A percentile compares a stretch with the other conserved stretches of the same genome.
Conservation (phyloP, 345 rosid species). For the Gossypium australe region DNA sequence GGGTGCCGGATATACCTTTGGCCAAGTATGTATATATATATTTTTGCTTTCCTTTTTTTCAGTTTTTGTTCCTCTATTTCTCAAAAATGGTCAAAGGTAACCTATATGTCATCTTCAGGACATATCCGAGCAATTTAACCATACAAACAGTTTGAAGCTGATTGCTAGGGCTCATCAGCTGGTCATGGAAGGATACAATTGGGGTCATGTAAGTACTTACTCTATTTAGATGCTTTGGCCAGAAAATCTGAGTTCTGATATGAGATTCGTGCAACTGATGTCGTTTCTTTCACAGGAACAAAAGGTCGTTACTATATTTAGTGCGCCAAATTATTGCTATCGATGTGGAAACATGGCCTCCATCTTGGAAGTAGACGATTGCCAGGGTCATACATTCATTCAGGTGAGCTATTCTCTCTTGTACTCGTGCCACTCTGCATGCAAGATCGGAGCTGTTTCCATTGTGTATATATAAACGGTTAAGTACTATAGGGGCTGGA, state of each 20-base stretch:
- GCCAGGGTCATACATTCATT: constrained; percentile 88
- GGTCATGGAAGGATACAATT: constrained; percentile 96
- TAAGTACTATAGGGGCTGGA: no score
- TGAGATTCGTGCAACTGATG: neutral
- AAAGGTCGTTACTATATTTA: constrained; percentile 93
- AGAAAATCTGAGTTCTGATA: neutral
- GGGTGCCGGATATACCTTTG: constrained; percentile 96
- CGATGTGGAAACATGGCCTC: constrained; percentile 99
- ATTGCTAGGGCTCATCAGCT: constrained; percentile 95
- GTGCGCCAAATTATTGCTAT: constrained; percentile 94
- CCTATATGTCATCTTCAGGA: constrained; percentile 42
- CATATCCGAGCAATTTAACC: constrained; percentile 95
- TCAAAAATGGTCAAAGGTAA: neutral
- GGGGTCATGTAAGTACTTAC: constrained; percentile 77
- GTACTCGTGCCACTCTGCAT: neutral
- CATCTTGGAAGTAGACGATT: constrained; percentile 87
- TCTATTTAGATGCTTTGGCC: constrained; percentile 1
- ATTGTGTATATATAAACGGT: neutral
- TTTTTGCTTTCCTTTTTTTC: neutral
- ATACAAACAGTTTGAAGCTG: constrained; percentile 79
- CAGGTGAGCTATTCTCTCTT: constrained; percentile 45
- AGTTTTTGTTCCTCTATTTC: neutral
- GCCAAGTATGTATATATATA: constrained; percentile 50
- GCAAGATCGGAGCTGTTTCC: neutral
- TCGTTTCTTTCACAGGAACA: constrained; percentile 54